Evolutionary conservation across 2,329 filamentous ascomycete species (phyloP).

Genomic region (Parafenestella ontariensis): DNA sequence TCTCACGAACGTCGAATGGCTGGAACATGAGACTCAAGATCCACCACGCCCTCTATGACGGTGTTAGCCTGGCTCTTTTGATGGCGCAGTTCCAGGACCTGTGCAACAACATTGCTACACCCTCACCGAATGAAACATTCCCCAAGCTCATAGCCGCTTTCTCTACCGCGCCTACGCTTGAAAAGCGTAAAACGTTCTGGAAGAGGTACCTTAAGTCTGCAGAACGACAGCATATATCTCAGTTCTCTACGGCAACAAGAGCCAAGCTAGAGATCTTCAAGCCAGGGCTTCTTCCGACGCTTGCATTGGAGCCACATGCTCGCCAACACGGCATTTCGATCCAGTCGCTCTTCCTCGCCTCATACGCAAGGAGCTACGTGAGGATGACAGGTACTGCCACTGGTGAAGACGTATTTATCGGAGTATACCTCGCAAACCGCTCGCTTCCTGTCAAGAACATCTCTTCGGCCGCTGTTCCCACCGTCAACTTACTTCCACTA

Average conservation of each 20-base stretch:
- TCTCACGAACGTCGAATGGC: conserved; percentile 34
- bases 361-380: conserved; percentile 65
- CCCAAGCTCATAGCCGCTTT: conserved; percentile 50
- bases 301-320: conserved; percentile 52
- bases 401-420: conserved; percentile 65
- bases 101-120: conserved; percentile 43
- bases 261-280: conserved; percentile 55
- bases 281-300: conserved; percentile 56
- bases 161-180: background rate
- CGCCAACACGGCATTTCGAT: conserved; percentile 65
- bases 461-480: conserved; percentile 67
- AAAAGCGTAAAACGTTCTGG: conserved; percentile 58
- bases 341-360: conserved; percentile 78
- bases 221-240: conserved; percentile 10
- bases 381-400: conserved; percentile 27
- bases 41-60: conserved; percentile 90
- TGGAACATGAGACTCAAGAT: conserved; percentile 61
- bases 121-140: conserved; percentile 41
- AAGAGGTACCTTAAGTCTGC: conserved; percentile 51
- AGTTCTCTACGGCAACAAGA: conserved; percentile 36
- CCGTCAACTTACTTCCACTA: conserved; percentile 80
- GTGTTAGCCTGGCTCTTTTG: conserved; percentile 74
- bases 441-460: conserved; percentile 60
- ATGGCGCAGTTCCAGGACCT: conserved; percentile 59
- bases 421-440: conserved; percentile 84